Evolutionary conservation across 2,329 filamentous ascomycete species (phyloP).

Genomic region (Ophiostoma quercus): DNA sequence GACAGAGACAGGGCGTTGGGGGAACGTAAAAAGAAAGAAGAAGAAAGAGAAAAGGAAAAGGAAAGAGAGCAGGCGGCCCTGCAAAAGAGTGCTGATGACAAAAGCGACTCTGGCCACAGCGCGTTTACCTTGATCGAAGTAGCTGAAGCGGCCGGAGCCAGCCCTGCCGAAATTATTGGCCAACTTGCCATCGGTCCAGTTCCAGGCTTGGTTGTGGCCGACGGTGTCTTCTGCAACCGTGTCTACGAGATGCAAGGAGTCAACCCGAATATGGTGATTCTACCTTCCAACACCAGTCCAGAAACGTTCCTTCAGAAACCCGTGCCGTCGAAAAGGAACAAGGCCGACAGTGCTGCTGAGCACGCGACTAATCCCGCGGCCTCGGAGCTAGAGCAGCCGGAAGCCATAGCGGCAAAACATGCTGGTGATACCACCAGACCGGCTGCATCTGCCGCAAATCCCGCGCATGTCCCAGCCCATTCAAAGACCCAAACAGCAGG

Average conservation of each 20-base stretch:
- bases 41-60: too few species aligned
- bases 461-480: neutral
- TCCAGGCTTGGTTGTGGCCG: too few species aligned
- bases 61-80: neutral
- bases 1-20: neutral
- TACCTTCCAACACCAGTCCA: too few species aligned
- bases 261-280: too few species aligned
- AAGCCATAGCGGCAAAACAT: neutral
- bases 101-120: neutral
- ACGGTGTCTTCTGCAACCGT: too few species aligned
- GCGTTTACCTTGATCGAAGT: neutral
- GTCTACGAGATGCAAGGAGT: too few species aligned
- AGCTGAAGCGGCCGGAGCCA: neutral
- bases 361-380: neutral
- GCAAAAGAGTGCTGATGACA: neutral
- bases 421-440: neutral
- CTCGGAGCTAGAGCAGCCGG: neutral
- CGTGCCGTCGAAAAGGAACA: too few species aligned
- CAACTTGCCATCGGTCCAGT: too few species aligned
- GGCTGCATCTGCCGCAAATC: neutral
- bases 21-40: neutral
- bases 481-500: neutral
- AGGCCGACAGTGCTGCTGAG: neutral
- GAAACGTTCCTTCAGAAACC: too few species aligned
- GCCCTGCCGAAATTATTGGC: neutral